Conservation (phyloP, 345 rosid genomes). For the Rhizophora mangle region DNA sequence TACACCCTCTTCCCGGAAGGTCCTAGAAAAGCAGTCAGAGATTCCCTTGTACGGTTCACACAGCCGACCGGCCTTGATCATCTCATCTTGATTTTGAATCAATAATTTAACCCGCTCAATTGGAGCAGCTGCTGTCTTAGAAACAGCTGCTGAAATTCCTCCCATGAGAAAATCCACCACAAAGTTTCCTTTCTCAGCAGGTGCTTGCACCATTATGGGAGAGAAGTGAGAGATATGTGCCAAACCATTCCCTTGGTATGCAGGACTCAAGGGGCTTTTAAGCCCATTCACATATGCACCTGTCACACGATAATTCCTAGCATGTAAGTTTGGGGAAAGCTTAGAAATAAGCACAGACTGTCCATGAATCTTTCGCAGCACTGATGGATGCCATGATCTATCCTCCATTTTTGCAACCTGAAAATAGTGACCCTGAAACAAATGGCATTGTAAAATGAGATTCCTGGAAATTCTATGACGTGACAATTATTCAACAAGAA, state of each 20-base stretch:
- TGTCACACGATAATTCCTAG: conserved; percentile 9
- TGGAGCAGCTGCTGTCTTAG: conserved; percentile 68
- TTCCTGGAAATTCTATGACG: neutral
- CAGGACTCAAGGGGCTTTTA: neutral
- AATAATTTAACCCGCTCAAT: conserved; percentile 85
- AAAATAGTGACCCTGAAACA: conserved; percentile 9
- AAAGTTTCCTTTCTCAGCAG: conserved; percentile 46
- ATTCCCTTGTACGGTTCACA: conserved; percentile 85
- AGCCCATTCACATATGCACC: neutral
- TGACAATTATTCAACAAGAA: too few species aligned
- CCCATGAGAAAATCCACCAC: conserved; percentile 81
- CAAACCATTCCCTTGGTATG: conserved; percentile 9
- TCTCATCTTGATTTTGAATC: conserved; percentile 90
- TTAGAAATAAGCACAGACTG: conserved; percentile 42
- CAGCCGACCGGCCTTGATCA: conserved; percentile 71
- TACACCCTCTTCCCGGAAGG: conserved; percentile 60
- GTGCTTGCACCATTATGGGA: conserved; percentile 24
- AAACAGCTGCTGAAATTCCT: conserved; percentile 58
- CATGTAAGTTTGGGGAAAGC: conserved; percentile 36
- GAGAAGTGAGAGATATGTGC: conserved; percentile 5
- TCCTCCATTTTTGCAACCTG: conserved; percentile 48
- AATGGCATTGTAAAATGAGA: neutral
- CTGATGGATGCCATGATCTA: conserved; percentile 53
- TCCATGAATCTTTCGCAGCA: conserved; percentile 49
- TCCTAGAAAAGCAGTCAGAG: conserved; percentile 64